These are phyloP conservation scores for Spergularia marina DNA, from an alignment of 148 eudicot genomes.

Conservation along the genomic window DNA sequence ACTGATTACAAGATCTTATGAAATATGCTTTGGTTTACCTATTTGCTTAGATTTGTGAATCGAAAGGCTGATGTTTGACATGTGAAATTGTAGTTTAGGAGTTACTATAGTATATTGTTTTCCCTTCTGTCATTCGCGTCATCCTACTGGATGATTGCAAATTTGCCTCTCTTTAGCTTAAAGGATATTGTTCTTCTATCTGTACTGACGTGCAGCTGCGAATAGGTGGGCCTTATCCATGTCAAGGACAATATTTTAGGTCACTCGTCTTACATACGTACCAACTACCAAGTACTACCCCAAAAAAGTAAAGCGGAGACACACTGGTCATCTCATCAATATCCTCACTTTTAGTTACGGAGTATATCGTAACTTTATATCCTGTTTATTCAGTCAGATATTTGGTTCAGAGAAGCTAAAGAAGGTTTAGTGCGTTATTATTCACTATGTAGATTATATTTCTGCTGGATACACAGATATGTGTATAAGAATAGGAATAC, in stretches of 20 bases:
- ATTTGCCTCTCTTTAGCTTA: not conserved
- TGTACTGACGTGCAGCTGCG: not conserved
- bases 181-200: not conserved
- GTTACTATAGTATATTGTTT: not conserved
- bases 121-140: not conserved
- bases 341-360: too few species aligned
- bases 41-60: not conserved
- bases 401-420: too few species aligned
- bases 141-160: not conserved
- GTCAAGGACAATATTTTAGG: not conserved
- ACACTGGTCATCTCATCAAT: too few species aligned
- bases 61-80: not conserved
- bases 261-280: not conserved
- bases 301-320: too few species aligned
- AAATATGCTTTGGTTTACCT: not conserved
- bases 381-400: too few species aligned
- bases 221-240: not conserved
- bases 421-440: too few species aligned
- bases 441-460: too few species aligned
- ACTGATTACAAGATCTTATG: conserved; percentile 1
- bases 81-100: not conserved
- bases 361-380: too few species aligned
- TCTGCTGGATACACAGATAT: too few species aligned
- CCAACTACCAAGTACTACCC: too few species aligned
- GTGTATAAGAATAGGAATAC: too few species aligned